Base-by-base conservation (phyloP, 768 basidiomycete genomes). In the Tricholoma terreum region DNA sequence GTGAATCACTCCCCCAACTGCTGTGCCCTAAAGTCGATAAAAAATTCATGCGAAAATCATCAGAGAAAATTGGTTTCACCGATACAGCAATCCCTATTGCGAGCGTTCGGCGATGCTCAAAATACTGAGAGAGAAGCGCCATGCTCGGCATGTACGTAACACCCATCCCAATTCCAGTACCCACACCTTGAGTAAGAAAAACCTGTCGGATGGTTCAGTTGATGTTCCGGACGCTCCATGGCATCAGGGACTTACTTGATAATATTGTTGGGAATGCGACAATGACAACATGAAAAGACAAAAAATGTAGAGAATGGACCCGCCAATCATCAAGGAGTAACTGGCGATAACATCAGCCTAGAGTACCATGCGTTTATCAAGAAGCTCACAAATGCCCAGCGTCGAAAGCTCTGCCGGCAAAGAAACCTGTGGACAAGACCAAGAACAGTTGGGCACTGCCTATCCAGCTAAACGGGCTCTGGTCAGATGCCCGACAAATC, bases 1-100 rank as follows among this genome's bases (percentile, higher is more conserved):
- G 53, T 85, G 84, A n/a, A 87, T 59, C 19, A 81, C 75, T 11
- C 82, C 85, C 5, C 87, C 86, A 15, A 85, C 63, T 14, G 80
- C 82, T 9, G 84, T 76, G 12, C 78, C 77, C 76, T 79, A 35
- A 27, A n/a, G 14, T 40, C 17, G 8, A 30, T 31, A 15, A 14
- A 52, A n/a, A 15, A 17, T 35, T n/a, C 30, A 11, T 31, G n/a
- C 15, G 71, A 24, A 30, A n/a, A 31, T 10, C 15, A 31, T 8
- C 5, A 6, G 21, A 63, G 8, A 61, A 42, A 46, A 63, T 59
- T 35, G 69, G 34, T 42, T 63, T 63, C 52, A 66, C 75, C 6
- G 80, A 75, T 4, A 79, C 71, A 14, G 75, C 77, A 51, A 85
- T 70, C 22, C 82, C 77, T 65, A 81, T 80, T 0, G 79, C 83